phyloP scores from a whole-genome alignment of 345 rosid species.

The Acer yangbiense region DNA sequence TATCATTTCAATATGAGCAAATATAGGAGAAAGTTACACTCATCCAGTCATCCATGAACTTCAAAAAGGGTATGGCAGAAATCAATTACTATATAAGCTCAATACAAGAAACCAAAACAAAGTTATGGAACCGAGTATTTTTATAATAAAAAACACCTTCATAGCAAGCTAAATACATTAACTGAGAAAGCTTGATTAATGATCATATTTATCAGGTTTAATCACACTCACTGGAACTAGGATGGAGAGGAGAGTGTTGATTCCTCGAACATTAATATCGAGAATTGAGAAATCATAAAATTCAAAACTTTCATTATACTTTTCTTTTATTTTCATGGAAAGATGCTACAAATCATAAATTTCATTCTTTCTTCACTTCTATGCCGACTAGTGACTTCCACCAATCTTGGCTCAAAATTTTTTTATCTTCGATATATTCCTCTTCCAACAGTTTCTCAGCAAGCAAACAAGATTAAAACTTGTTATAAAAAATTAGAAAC shows the following conservation, averaged over 20 bases:
- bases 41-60: not conserved
- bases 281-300: not conserved
- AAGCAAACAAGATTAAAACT: not conserved
- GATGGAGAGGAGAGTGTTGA: not conserved
- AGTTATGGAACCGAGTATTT: not conserved
- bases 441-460: too few relatives aligned
- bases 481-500: not conserved
- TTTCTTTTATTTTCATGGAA: slow-evolving; percentile 4
- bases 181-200: not conserved
- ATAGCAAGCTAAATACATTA: too few relatives aligned
- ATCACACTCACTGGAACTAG: not conserved
- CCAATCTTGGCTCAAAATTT: not conserved
- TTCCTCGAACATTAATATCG: not conserved
- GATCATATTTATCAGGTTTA: not conserved
- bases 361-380: not conserved
- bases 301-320: not conserved
- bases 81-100: not conserved
- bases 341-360: not conserved
- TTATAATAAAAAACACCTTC: too few relatives aligned
- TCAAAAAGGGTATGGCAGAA: not conserved
- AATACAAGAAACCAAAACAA: not conserved
- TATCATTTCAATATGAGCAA: slow-evolving; percentile 11
- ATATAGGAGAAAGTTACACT: not conserved
- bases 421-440: too few relatives aligned
- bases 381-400: not conserved